Base-by-base conservation (phyloP, 768 basidiomycete species). In the Hericium erinaceus region DNA sequence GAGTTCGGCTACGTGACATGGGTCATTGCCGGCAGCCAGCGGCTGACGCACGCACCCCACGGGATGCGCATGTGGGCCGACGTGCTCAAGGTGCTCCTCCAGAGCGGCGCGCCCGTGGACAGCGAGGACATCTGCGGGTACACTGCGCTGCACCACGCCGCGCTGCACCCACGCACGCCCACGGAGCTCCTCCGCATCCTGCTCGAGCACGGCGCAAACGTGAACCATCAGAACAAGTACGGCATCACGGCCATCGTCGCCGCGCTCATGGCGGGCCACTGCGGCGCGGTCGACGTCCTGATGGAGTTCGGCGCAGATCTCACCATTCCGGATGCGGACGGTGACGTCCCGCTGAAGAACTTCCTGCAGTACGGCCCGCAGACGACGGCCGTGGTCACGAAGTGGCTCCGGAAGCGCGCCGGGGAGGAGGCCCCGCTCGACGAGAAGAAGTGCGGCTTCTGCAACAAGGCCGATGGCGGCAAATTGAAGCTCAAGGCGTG, bases 241-340 rank as follows among this genome's bases (percentile, higher is more conserved):
- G 81, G 81, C 1, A 74, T 73, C 55, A 73, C 78, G 0, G 67
- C 80, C 2, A 48, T 81, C 6, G 65, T 65, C 39, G 64, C 64
- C 3, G 68, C 74, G 1, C 67, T 77, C 16, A 68, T 70, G 54
- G 38, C 5, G 20, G 51, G 48, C 2, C 52, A 39, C 16, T 40
- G 60, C 15, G 52, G 52, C 9, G 39, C 48, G 3, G 68, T 81
- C 20, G 74, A 81, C 33, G 51, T 78, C 15, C 63, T 83, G 55
- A 72, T 83, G 74, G 78, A 79, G 63, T 72, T 71, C 44, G 76
- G 73, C 10, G 81, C 80, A 9, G 73, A 77, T 57, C 28, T 81
- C 51, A 72, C 76, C 54, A 59, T 73, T 6, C 46, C 62, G 13
- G 74, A 75, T 54, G 73, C 64, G 11, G 76, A 82, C 53, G 76